Conservation (phyloP, 441 rosid species). For the Manihot esculenta region DNA sequence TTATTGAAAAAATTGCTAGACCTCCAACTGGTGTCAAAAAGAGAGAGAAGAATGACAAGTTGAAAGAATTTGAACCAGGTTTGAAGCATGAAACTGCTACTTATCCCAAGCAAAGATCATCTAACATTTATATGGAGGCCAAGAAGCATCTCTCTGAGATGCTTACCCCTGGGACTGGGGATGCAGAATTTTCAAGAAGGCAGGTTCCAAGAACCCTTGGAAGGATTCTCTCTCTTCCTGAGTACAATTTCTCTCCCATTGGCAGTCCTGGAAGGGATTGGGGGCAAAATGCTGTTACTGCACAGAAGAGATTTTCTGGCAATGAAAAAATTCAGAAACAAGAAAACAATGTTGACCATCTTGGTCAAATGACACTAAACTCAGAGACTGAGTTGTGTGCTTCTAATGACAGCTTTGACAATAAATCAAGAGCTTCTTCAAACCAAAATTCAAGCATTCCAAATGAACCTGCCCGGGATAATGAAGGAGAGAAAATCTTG, state of each 20-base stretch:
- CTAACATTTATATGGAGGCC: constrained; percentile 83
- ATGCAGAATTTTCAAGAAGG: constrained; percentile 41
- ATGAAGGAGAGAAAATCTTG: constrained; percentile 33
- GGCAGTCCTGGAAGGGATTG: constrained; percentile 68
- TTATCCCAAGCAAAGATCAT: constrained; percentile 42
- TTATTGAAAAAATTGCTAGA: constrained; percentile 70
- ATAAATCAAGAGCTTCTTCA: constrained; percentile 26
- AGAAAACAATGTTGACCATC: constrained; percentile 37
- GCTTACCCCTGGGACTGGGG: constrained; percentile 56
- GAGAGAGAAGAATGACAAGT: constrained; percentile 37
- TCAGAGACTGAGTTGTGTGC: constrained; percentile 32
- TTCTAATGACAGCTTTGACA: constrained; percentile 29
- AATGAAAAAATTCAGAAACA: constrained; percentile 41
- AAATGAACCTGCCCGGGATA: constrained; percentile 27
- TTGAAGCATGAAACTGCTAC: constrained; percentile 28
- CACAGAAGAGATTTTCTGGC: constrained; percentile 49
- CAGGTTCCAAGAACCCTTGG: constrained; percentile 63
- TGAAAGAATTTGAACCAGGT: constrained; percentile 40
- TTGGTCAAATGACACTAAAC: constrained; percentile 28
- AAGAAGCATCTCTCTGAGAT: constrained; percentile 87
- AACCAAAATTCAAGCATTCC: constrained; percentile 25
- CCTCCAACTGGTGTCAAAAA: constrained; percentile 44
- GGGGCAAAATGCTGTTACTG: constrained; percentile 39
- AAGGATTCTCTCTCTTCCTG: constrained; percentile 79
- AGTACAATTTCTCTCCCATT: constrained; percentile 58